Evolutionary conservation across 1,284 basidiomycete species (phyloP).

Genomic region (Tilletia setariae): DNA sequence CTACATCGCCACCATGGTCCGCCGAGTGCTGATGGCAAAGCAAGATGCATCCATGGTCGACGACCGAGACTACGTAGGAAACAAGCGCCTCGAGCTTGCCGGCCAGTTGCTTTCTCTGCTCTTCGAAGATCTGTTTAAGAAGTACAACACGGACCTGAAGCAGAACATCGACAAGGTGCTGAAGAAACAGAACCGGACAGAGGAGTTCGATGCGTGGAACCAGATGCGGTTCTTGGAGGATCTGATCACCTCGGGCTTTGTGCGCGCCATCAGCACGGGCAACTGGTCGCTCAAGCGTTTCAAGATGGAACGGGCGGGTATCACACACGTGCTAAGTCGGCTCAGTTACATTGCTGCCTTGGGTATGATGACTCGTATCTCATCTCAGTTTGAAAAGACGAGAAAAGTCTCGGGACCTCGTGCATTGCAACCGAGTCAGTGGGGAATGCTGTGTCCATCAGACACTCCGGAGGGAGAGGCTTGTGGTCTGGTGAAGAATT

Average conservation of each 20-base stretch:
- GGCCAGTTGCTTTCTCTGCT: conserved; percentile 90
- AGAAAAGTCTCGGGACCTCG: conserved; percentile 96
- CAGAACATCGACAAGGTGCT: conserved; percentile 95
- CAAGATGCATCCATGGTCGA: conserved; percentile 95
- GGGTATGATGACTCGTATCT: conserved; percentile 99
- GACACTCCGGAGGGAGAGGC: conserved; percentile 99
- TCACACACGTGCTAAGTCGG: conserved; percentile 96
- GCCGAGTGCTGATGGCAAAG: conserved; percentile 93
- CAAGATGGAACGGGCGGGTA: conserved; percentile 98
- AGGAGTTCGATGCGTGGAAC: conserved; percentile 91
- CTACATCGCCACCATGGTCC: conserved; percentile 96
- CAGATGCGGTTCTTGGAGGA: conserved; percentile 81
- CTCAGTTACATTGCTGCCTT: conserved; percentile 94
- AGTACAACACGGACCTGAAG: conserved; percentile 95
- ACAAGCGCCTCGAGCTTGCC: conserved; percentile 95
- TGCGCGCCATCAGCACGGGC: conserved; percentile 95
- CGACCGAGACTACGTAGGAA: conserved; percentile 98
- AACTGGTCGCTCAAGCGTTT: conserved; percentile 99
- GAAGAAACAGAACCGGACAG: conserved; percentile 91
- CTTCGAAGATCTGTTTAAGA: conserved; percentile 99
- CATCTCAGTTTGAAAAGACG: conserved; percentile 99
- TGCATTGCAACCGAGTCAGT: conserved; percentile 95
- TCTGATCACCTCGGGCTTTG: conserved; percentile 91
- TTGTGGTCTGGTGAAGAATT: conserved; percentile 96
- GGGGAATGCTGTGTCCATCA: conserved; percentile 97